These are phyloP conservation scores for Xylariaceae sp. DNA, from an alignment of 2,329 filamentous ascomycete genomes.

Conservation along the genomic window DNA sequence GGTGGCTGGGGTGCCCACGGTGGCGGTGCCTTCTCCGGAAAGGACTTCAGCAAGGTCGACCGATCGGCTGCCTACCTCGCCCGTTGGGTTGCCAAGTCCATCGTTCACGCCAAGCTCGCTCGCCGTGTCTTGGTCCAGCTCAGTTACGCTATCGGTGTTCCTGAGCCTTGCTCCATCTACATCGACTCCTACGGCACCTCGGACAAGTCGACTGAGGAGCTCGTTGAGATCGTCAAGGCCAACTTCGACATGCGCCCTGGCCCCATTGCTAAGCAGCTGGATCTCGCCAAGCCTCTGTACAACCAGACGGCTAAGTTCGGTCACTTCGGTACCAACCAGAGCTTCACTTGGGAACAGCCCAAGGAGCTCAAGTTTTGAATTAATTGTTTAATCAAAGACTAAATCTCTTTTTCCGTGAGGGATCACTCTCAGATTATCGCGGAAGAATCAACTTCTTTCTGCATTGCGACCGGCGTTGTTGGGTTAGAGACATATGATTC, in stretches of 20 bases:
- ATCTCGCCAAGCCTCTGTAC: slow-evolving; percentile 96
- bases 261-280: slow-evolving; percentile 97
- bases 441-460: slow-evolving; percentile 39
- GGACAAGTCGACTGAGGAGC: slow-evolving; percentile 80
- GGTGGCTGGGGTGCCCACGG: slow-evolving; percentile 99
- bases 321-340: slow-evolving; percentile 96
- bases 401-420: slow-evolving; percentile 28
- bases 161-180: slow-evolving; percentile 96
- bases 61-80: slow-evolving; percentile 95
- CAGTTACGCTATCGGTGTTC: slow-evolving; percentile 98
- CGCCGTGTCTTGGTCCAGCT: slow-evolving; percentile 95
- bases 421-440: slow-evolving; percentile 28
- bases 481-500: slow-evolving; percentile 34
- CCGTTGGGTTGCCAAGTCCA: slow-evolving; percentile 98
- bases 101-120: slow-evolving; percentile 82
- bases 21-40: slow-evolving; percentile 99
- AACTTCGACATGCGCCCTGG: slow-evolving; percentile 98
- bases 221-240: slow-evolving; percentile 87
- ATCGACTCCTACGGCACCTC: slow-evolving; percentile 98
- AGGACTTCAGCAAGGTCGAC: slow-evolving; percentile 99
- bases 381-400: slow-evolving; percentile 26
- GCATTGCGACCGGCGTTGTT: slow-evolving; percentile 36
- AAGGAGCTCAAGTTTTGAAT: slow-evolving; percentile 89
- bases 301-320: slow-evolving; percentile 98
- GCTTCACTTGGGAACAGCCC: slow-evolving; percentile 97